Evolutionary conservation across 2,329 filamentous ascomycete species (phyloP).

Genomic region (Pseudocercospora musae): DNA sequence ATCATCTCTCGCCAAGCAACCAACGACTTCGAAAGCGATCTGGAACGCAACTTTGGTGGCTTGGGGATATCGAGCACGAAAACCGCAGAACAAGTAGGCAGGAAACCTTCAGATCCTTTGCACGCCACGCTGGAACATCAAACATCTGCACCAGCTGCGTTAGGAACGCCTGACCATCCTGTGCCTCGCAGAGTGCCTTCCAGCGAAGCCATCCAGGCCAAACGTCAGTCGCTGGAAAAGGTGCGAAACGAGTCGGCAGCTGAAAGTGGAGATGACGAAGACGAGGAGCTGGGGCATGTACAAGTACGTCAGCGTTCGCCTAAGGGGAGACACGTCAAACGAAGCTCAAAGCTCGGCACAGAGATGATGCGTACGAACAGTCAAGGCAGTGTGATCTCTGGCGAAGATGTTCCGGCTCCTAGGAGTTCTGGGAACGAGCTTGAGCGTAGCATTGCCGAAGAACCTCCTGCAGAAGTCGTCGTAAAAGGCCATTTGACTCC

Average conservation of each 20-base stretch:
- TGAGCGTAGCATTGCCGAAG: conserved; percentile 38
- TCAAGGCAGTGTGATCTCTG: conserved; percentile 68
- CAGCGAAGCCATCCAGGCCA: conserved; percentile 69
- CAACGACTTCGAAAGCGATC: conserved; percentile 63
- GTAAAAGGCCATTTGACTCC: conserved; percentile 45
- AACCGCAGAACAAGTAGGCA: conserved; percentile 20
- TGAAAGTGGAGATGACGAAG: conserved; percentile 82
- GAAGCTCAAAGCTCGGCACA: conserved; percentile 77
- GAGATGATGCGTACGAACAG: conserved; percentile 99
- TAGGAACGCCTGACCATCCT: conserved; percentile 24
- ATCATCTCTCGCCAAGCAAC: conserved; percentile 63
- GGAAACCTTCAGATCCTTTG: conserved; percentile 32
- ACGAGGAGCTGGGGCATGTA: conserved; percentile 73
- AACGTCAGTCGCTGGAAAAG: conserved; percentile 72
- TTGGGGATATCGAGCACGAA: conserved; percentile 61
- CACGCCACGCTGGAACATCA: conserved; percentile 58
- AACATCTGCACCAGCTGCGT: conserved; percentile 60
- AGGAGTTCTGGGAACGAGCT: conserved; percentile 7
- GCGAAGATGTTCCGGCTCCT: conserved; percentile 42
- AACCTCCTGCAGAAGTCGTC: conserved; percentile 37
- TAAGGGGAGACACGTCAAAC: conserved; percentile 40
- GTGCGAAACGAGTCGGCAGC: conserved; percentile 65
- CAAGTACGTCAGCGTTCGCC: conserved; percentile 61
- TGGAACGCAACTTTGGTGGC: conserved; percentile 55
- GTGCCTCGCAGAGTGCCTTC: conserved; percentile 62